These are phyloP conservation scores for Hanseniaspora gamundiae DNA, from an alignment of 1,139 yeast species.

Conservation along the genomic window DNA sequence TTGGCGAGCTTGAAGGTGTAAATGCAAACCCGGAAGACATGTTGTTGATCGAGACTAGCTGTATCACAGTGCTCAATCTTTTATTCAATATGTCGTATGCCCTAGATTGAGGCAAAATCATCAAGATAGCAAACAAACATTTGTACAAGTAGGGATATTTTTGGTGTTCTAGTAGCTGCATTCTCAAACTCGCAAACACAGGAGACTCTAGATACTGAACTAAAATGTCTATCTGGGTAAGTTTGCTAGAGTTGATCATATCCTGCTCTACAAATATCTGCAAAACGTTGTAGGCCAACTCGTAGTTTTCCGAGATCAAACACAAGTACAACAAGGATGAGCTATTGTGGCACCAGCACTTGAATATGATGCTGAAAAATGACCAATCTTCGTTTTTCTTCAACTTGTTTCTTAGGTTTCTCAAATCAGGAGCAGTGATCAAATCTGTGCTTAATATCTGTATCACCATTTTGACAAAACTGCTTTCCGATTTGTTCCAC, in stretches of 20 bases:
- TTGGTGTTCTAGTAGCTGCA: constrained; percentile 81
- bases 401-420: constrained; percentile 55
- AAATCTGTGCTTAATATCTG: constrained; percentile 81
- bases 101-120: constrained; percentile 93
- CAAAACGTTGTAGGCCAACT: constrained; percentile 70
- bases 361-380: constrained; percentile 66
- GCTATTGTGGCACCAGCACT: constrained; percentile 87
- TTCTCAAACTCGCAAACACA: constrained; percentile 73
- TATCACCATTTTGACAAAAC: constrained; percentile 69
- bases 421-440: constrained; percentile 77
- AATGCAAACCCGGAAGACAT: background rate
- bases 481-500: constrained; percentile 37
- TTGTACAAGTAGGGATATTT: constrained; percentile 73
- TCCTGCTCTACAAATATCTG: constrained; percentile 68
- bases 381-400: constrained; percentile 53
- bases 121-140: constrained; percentile 80
- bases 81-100: constrained; percentile 75
- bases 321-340: constrained; percentile 84
- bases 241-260: constrained; percentile 46
- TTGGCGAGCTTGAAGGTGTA: background rate
- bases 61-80: constrained; percentile 39
- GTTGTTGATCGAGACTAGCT: constrained; percentile 14
- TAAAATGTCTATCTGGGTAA: constrained; percentile 68
- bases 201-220: constrained; percentile 81
- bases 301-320: constrained; percentile 78